phyloP scores from a whole-genome alignment of 257 asterid genomes.

The Capsicum rhomboideum region DNA sequence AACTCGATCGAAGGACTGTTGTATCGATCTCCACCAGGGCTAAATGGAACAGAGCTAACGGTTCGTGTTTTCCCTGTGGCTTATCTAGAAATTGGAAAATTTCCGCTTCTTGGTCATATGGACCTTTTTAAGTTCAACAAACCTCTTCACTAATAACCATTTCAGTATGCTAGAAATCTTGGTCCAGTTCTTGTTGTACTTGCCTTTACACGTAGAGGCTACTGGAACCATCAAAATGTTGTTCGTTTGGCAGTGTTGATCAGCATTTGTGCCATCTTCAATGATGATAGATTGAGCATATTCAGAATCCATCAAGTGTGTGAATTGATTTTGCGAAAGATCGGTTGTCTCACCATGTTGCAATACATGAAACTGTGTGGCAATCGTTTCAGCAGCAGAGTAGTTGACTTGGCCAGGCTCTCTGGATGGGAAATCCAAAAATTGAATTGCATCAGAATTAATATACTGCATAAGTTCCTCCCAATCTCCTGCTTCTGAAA shows the following conservation, averaged over 20 bases:
- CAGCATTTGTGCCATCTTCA: neutral
- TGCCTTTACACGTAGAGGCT: neutral
- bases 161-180: neutral
- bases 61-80: neutral
- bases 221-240: neutral
- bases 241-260: neutral
- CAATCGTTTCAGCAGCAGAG: neutral
- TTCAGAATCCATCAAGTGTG: neutral
- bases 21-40: neutral
- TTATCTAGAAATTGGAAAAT: neutral
- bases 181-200: neutral
- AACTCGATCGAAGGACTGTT: neutral
- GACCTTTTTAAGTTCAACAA: neutral
- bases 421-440: neutral
- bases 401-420: neutral
- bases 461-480: accelerated
- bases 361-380: neutral
- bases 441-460: neutral
- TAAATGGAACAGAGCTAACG: no score
- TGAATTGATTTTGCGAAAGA: neutral
- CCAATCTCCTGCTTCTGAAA: no score
- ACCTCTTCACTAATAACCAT: neutral
- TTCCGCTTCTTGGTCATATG: neutral
- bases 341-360: neutral
- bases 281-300: neutral